A percentile compares a stretch with the other conserved stretches of the same genome.
Conservation (phyloP, 1,139 yeast genomes). For the Kluyveromyces sp. region DNA sequence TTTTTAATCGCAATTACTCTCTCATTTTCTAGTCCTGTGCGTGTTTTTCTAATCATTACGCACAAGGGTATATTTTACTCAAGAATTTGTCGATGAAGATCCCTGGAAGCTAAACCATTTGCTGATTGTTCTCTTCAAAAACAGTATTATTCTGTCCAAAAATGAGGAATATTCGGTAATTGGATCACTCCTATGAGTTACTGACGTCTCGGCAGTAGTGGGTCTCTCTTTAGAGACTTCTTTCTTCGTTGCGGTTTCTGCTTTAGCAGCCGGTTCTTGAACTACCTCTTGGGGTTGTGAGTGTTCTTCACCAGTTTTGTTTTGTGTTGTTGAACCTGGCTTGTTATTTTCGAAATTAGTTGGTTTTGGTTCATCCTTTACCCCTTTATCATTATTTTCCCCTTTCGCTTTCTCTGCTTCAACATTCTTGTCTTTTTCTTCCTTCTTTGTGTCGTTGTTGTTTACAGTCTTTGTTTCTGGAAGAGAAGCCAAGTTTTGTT, state of each 20-base stretch:
- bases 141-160: constrained; percentile 1
- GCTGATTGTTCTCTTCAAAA: neutral
- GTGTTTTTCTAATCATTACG: neutral
- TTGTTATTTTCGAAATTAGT: no score
- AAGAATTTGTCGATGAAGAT: neutral
- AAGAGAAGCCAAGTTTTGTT: neutral
- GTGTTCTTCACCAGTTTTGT: neutral
- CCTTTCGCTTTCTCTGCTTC: neutral
- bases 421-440: neutral
- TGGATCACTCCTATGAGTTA: constrained; percentile 1
- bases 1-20: no score
- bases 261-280: neutral
- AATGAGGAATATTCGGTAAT: constrained; percentile 1
- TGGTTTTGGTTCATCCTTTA: no score
- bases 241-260: neutral
- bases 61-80: neutral
- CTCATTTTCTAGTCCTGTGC: neutral
- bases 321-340: no score
- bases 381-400: no score
- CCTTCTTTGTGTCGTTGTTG: neutral
- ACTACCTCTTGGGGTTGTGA: neutral
- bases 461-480: neutral
- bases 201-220: neutral
- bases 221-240: constrained; percentile 1
- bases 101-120: constrained; percentile 2